Base-by-base conservation (phyloP, 192 early-diverging fungal species). In the Entomortierella chlamydospora region DNA sequence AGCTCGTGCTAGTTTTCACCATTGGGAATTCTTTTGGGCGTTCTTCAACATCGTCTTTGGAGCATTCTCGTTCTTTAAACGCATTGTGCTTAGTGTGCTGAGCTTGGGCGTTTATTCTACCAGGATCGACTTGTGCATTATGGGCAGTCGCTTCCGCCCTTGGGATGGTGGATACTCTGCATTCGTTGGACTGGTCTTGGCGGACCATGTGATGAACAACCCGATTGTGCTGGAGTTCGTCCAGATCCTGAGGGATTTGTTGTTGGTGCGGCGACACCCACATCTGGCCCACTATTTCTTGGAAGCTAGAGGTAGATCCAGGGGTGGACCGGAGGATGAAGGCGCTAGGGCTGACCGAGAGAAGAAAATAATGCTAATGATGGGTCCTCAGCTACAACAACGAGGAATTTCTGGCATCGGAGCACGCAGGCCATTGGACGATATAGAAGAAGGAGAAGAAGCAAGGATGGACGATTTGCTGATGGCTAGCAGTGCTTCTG, bases 21-120 rank as follows among this genome's bases (percentile, higher is more conserved):
- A 79, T 9, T 79, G 76, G 76, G 76, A 79, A 28, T 79, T 79
- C 49, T 79, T 66, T 49, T 79, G 76, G 76, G 76, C 76, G 30
- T 79, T 79, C 33, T 79, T 79, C 63, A 79, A 79, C 22, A 79
- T 79, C 18, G 76, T 79, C 52, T 79, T 79, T 70, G 76, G 76
- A 1, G 76, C 76, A 15, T 79, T 79, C 20, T 58, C 68, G 22
- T 79, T 79, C 76, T 79, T 29, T 37, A 79, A 79, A 23, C 55
- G 76, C 2, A 70, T 79, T 26, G 30, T 61, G 3, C 31, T 79
- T 11, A 60, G 53, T 10, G 64, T 79, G 8, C 42, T 79, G 22
- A 65, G 61, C 23, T 64, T 70, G 62, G 61, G 62, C 0, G 61
- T 79, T 17, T 79, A 79, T 30, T 70, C 67, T 0, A 79, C 76